Conservation (phyloP, 1,284 basidiomycete species). For the Cystobasidium slooffiae region DNA sequence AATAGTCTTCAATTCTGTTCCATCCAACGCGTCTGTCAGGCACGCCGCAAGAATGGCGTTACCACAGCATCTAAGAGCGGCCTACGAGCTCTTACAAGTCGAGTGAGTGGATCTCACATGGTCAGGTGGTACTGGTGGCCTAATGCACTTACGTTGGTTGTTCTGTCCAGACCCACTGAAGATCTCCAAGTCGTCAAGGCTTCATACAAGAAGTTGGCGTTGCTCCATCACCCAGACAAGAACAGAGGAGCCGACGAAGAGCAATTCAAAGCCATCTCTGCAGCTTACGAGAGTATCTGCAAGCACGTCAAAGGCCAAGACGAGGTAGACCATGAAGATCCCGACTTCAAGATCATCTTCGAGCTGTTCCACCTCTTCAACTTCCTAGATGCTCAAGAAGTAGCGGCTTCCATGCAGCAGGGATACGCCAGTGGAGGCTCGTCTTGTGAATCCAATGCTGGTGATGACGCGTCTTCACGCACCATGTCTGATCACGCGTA, state of each 20-base stretch:
- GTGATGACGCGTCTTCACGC: background rate
- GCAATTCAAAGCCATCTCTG: conserved; percentile 69
- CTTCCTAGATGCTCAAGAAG: conserved; percentile 5
- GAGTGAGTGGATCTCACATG: conserved; percentile 6
- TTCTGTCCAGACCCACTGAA: background rate
- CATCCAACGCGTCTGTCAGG: too few relatives aligned
- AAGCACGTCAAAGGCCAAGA: conserved; percentile 61
- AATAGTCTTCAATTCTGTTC: too few relatives aligned
- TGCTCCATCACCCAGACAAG: conserved; percentile 74
- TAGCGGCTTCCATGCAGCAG: background rate
- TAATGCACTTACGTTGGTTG: background rate
- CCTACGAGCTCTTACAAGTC: conserved; percentile 15
- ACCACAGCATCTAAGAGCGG: background rate
- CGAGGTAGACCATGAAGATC: conserved; percentile 15
- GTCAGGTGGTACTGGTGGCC: background rate
- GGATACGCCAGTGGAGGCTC: conserved; percentile 40
- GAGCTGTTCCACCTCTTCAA: conserved; percentile 53
- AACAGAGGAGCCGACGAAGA: conserved; percentile 62
- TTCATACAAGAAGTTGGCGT: conserved; percentile 71
- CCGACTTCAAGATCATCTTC: conserved; percentile 43
- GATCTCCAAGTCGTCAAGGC: conserved; percentile 61
- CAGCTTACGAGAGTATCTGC: conserved; percentile 67
- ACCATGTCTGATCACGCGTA: conserved; percentile 1
- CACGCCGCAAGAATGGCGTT: too few relatives aligned
- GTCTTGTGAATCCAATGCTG: conserved; percentile 23